A percentile compares a stretch with the other conserved stretches of the same genome.
phyloP scores from a whole-genome alignment of 2,329 filamentous ascomycete species.

The Cladobotryum mycophilum region DNA sequence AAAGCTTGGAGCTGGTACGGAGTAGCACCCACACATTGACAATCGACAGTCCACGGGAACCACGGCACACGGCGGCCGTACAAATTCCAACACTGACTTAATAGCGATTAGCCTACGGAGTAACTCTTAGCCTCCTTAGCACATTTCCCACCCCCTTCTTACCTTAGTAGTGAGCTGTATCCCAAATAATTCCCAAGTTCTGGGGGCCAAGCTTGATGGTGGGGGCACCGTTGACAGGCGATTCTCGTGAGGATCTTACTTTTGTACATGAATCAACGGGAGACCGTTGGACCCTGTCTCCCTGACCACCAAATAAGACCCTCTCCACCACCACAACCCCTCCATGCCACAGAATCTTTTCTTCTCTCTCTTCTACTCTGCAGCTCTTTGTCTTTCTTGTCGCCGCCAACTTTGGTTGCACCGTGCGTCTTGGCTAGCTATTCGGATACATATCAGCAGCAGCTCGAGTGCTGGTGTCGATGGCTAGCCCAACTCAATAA shows the following conservation, averaged over 20 bases:
- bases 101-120: constrained; percentile 3
- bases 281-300: constrained; percentile 11
- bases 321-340: constrained; percentile 21
- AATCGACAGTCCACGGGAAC: constrained; percentile 12
- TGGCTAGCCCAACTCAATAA: constrained; percentile 16
- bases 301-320: constrained; percentile 23
- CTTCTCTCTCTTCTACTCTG: constrained; percentile 15
- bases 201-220: constrained; percentile 11
- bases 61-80: constrained; percentile 12
- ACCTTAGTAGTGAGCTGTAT: background rate
- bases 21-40: constrained; percentile 12
- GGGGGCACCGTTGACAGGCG: constrained; percentile 9
- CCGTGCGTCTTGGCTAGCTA: constrained; percentile 19
- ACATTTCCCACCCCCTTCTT: background rate
- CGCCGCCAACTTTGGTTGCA: constrained; percentile 18
- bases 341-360: constrained; percentile 9
- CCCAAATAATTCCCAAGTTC: constrained; percentile 3
- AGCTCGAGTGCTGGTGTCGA: constrained; percentile 23
- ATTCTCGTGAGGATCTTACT: constrained; percentile 10
- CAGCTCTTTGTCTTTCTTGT: constrained; percentile 16
- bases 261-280: constrained; percentile 8
- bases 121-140: constrained; percentile 4
- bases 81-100: background rate
- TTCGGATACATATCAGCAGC: constrained; percentile 22
- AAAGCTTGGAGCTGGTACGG: constrained; percentile 5